These are phyloP conservation scores for Asclepias syriaca DNA, from an alignment of 257 asterid species.

Conservation along the genomic window DNA sequence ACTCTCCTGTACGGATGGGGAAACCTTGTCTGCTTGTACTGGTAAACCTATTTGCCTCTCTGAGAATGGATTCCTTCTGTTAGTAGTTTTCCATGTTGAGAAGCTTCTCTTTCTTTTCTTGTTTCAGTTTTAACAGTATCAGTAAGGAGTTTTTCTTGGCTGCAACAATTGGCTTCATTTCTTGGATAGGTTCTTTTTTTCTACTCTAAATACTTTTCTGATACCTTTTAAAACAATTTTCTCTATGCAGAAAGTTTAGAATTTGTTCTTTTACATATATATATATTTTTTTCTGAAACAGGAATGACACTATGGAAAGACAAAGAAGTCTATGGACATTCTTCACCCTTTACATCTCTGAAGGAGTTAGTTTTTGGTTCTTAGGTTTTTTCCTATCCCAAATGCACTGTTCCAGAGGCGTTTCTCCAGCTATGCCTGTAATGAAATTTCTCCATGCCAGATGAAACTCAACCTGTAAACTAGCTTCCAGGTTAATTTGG, in stretches of 20 bases:
- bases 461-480: background rate
- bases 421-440: background rate
- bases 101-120: constrained; percentile 8
- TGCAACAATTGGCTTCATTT: constrained; percentile 53
- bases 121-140: constrained; percentile 57
- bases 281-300: constrained; percentile 27
- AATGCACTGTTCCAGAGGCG: background rate
- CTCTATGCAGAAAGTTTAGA: background rate
- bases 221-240: too few species aligned
- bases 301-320: constrained; percentile 80
- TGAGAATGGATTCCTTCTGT: background rate
- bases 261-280: background rate
- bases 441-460: background rate
- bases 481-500: background rate
- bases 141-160: constrained; percentile 72
- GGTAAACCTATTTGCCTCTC: constrained; percentile 36
- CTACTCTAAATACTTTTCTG: too few species aligned
- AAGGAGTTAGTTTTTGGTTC: constrained; percentile 66
- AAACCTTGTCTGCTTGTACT: constrained; percentile 76
- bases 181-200: constrained; percentile 59
- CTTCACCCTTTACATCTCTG: constrained; percentile 61
- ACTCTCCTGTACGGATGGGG: constrained; percentile 91
- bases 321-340: constrained; percentile 51
- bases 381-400: constrained; percentile 15
- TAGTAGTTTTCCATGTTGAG: background rate